phyloP scores from a whole-genome alignment of 2,329 filamentous ascomycete species.

The Colletotrichum limetticola region DNA sequence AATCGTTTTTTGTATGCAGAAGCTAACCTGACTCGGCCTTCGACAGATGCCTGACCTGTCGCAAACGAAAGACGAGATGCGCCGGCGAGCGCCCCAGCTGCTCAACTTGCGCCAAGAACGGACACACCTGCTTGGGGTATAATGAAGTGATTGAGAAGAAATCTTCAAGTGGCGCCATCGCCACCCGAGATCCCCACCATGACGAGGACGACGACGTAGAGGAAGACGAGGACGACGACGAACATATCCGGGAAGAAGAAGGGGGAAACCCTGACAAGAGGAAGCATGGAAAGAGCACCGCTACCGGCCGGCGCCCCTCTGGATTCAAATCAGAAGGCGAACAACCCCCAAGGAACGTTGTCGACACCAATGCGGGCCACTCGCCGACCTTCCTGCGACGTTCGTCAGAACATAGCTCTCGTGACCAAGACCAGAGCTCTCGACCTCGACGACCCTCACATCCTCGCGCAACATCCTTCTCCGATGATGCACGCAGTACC shows the following conservation, averaged over 20 bases:
- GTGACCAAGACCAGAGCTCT: slow-evolving; percentile 31
- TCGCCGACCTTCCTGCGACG: slow-evolving; percentile 29
- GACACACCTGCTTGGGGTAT: slow-evolving; percentile 76
- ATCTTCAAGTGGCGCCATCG: slow-evolving; percentile 28
- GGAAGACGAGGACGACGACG: slow-evolving; percentile 49
- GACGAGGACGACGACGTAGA: slow-evolving; percentile 43
- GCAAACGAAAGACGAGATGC: slow-evolving; percentile 80
- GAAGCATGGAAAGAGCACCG: slow-evolving; percentile 42
- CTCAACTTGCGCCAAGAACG: slow-evolving; percentile 78
- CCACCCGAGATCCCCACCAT: slow-evolving; percentile 34
- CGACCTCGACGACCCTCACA: slow-evolving; percentile 39
- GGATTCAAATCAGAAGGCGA: background rate
- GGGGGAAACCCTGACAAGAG: slow-evolving; percentile 47
- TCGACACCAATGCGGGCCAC: slow-evolving; percentile 11
- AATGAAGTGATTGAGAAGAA: slow-evolving; percentile 63
- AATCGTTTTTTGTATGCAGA: background rate
- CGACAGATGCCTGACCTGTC: slow-evolving; percentile 75
- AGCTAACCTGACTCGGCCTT: slow-evolving; percentile 15
- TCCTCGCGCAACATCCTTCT: slow-evolving; percentile 50
- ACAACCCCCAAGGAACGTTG: background rate
- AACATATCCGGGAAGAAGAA: slow-evolving; percentile 50
- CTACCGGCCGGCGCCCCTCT: slow-evolving; percentile 6
- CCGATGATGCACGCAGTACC: slow-evolving; percentile 52
- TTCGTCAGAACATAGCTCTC: slow-evolving; percentile 13
- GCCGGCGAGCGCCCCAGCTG: slow-evolving; percentile 78